Base-by-base conservation (phyloP, 2,329 filamentous ascomycete species). In the Cercospora brassicicola region DNA sequence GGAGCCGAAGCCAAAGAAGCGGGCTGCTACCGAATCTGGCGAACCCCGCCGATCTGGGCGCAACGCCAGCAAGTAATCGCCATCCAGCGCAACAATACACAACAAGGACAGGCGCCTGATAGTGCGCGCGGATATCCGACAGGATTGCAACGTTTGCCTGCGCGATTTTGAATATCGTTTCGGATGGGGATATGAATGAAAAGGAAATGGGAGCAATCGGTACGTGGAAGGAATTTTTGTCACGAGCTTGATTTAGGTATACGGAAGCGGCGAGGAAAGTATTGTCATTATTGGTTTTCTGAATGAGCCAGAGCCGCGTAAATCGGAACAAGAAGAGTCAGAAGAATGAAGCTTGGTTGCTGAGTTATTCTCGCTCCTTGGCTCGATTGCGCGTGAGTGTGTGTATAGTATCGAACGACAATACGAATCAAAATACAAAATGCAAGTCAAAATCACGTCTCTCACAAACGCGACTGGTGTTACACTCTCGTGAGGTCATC, bases 21-120 rank as follows among this genome's bases (percentile, higher is more conserved):
- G 81, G 73, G 82, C 83, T 36, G 82, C 83, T 10, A 84, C 83
- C 31, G 82, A 80, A 61, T 78, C 80, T 64, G 83, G 83, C 53
- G 78, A 83, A 77, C 83, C 83, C 30, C 76, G 83, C 66, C 81
- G 83, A 64, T 84, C 82, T 59, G 79, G 77, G 28, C 78, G 83
- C 66, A 81, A 82, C 70, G 70, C 67, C 23, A 69, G 67, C 20
- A 73, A 76, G 73, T 73, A 65, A 51, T 7, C 51, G 51, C 31
- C 9, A 33, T 33, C 55, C 48, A 15, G 13, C 48, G 48, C 48
- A 23, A 53, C 23, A 53, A 28, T 42, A 42, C 36, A 42, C 10
- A 28, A 53, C 5, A 28, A 53, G 48, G 48, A 53, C 48, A 23
- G 48, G 48, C 48, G 48, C 48, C 20, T 28, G 48, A 7, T 28